Conservation (phyloP, 148 eudicot genomes). For the Pharnaceum exiguum region DNA sequence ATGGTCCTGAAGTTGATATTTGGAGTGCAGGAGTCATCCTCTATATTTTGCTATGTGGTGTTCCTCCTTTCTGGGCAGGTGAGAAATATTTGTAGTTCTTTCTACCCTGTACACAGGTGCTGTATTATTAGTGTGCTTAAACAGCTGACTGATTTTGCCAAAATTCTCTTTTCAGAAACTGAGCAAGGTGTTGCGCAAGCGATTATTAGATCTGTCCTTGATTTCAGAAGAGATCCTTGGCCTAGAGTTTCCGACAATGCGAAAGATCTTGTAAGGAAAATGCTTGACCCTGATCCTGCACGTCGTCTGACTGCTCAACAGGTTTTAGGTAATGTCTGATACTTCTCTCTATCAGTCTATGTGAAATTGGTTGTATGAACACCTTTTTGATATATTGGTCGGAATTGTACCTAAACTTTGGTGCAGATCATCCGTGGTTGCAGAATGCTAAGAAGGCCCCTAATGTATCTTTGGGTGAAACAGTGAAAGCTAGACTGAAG, state of each 20-base stretch:
- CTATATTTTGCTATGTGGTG: conserved; percentile 54
- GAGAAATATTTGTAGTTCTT: neutral
- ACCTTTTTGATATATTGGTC: no score
- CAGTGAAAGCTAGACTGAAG: conserved; percentile 63
- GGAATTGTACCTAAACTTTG: neutral
- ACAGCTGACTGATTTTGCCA: no score
- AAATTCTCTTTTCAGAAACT: conserved; percentile 48
- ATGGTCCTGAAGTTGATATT: conserved; percentile 49
- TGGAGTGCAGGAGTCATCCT: conserved; percentile 67
- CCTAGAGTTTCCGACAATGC: conserved; percentile 64
- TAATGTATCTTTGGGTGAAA: conserved; percentile 68
- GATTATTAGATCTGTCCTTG: conserved; percentile 48
- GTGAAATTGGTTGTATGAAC: neutral
- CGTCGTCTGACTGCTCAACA: conserved; percentile 56
- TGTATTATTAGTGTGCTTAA: neutral
- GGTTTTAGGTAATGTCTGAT: conserved; percentile 48
- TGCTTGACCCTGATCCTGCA: conserved; percentile 64
- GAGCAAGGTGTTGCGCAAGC: conserved; percentile 76
- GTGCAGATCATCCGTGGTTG: conserved; percentile 84
- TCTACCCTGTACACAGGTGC: neutral
- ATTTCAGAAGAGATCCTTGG: conserved; percentile 71
- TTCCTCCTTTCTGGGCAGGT: conserved; percentile 66
- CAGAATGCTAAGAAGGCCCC: conserved; percentile 70
- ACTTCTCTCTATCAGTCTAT: no score
- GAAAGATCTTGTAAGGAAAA: conserved; percentile 59